phyloP scores from a whole-genome alignment of 1,139 yeast genomes.

The Hansenula lynferdii region DNA sequence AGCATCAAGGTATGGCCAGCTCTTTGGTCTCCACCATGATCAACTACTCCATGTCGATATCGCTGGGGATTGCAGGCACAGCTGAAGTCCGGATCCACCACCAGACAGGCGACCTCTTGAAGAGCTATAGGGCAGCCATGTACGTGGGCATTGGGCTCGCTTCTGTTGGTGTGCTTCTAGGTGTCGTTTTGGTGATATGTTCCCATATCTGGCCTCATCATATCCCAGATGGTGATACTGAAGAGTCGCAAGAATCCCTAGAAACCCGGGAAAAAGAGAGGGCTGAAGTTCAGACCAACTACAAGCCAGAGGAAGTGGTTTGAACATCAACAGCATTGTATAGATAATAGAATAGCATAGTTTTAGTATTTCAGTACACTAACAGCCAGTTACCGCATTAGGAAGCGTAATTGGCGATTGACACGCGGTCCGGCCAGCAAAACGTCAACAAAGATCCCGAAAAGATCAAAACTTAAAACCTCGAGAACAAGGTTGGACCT shows the following conservation, averaged over 20 bases:
- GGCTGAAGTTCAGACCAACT: too few relatives aligned
- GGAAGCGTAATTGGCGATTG: too few relatives aligned
- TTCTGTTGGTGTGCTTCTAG: slow-evolving; percentile 14
- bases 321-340: too few relatives aligned
- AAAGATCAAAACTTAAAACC: too few relatives aligned
- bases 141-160: slow-evolving; percentile 32
- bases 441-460: too few relatives aligned
- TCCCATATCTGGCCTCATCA: slow-evolving; percentile 2
- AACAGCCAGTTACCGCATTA: too few relatives aligned
- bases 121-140: slow-evolving; percentile 40
- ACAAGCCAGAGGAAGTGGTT: too few relatives aligned
- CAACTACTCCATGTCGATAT: slow-evolving; percentile 49
- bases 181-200: slow-evolving; percentile 5
- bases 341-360: too few relatives aligned
- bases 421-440: too few relatives aligned
- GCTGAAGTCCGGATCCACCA: slow-evolving; percentile 37
- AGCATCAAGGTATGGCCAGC: slow-evolving; percentile 59
- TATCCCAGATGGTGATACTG: background rate
- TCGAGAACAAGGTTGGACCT: too few relatives aligned
- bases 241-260: background rate
- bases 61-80: slow-evolving; percentile 46
- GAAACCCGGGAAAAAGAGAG: background rate
- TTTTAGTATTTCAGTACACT: too few relatives aligned
- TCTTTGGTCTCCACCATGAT: slow-evolving; percentile 50
- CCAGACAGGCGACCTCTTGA: slow-evolving; percentile 22